Evolutionary conservation across 768 basidiomycete genomes (phyloP), one percentile per base, ranked within the genome.

Genomic region (Melanogaster broomeanus): DNA sequence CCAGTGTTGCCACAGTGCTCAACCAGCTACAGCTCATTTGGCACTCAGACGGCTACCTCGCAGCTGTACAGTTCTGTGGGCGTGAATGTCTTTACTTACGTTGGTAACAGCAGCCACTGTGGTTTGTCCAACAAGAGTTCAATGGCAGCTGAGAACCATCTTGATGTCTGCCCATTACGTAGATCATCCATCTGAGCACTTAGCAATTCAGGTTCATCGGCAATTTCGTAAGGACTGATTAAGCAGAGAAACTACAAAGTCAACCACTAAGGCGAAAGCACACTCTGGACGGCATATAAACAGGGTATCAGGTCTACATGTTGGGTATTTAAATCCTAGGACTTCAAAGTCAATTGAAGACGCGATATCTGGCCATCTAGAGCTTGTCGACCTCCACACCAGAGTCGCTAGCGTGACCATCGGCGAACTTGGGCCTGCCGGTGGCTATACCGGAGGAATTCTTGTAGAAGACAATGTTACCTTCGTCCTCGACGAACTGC

Each of bases 401-500:
- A 21, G 86, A 88, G 71, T 88, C 87, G 52, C 77, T 82, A 22
- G 75, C 74, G 31, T 67, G 76, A 46, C 70, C 72, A 52, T 90
- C 86, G n/a, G 70, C 61, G 60, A 87, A 83, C 39, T 84, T 78
- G 8, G 88, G 84, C 56, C 83, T 80, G 61, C 79, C 75, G 55
- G 85, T 72, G 41, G 93, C 90, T 37, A 93, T 69, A 52, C 96
- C 96, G 35, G 74, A 60, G 4, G 88, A 83, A 62, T 98, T 90
- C 80, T 93, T 93, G 82, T 85, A 96, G 76, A 95, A 94, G 52
- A 94, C 67, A 55, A 97, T 83, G 59, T 90, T 84, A 35, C 93
- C 94, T 60, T 91, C 87, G 65, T 98, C 93, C 71, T 98, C 96
- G 42, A 99, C 89, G 68, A 93, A 98, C 83, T 84, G 49, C 2